Base-by-base conservation (phyloP, 129 eudicot genomes). In the Escallonia herrerae region DNA sequence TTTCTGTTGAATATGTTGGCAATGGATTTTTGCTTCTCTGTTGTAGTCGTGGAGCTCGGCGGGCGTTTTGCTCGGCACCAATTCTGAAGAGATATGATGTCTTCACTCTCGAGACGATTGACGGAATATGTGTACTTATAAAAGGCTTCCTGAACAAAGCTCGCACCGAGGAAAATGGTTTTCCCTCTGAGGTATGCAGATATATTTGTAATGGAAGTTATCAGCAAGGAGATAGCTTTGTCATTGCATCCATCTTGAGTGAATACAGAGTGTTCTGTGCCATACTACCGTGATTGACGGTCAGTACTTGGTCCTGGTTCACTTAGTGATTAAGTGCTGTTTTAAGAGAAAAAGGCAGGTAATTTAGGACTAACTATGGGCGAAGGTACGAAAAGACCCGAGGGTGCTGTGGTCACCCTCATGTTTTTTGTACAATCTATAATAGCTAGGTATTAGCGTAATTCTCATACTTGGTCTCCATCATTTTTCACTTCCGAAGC, bases 11-110 rank as follows among this genome's bases (percentile, higher is more conserved):
- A 22, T 22, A 22, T 22, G 33, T 22, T 22, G 33, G 33, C 33
- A 22, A 22, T 22, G 33, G 33, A 22, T 12, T 44, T 74, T 14
- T 47, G 7, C 11, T 43, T 47, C 45, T 37, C 57, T 79, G 71
- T 42, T 63, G 43, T 64, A 85, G 90, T 72, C 64, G 63, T 7
- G 51, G 70, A 62, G 80, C 85, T 15, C 49, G 56, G 59, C 73
- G 90, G 42, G 64, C 65, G 33, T 89, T 82, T 62, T 63, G 78
- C 55, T 85, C 96, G 58, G 86, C 89, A 40, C 94, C 94, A 4
- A 85, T 89, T 38, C 74, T 78, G 15, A 85, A 74, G 79, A 71
- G 57, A 40, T 53, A 76, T 40, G 85, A 78, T 49, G 59, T 65
- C 41, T 69, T 66, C 56, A 81, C 74, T 51, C 83, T 89, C 51